phyloP scores from a whole-genome alignment of 176 grass and related monocot genomes.

The Triticum monococcum region DNA sequence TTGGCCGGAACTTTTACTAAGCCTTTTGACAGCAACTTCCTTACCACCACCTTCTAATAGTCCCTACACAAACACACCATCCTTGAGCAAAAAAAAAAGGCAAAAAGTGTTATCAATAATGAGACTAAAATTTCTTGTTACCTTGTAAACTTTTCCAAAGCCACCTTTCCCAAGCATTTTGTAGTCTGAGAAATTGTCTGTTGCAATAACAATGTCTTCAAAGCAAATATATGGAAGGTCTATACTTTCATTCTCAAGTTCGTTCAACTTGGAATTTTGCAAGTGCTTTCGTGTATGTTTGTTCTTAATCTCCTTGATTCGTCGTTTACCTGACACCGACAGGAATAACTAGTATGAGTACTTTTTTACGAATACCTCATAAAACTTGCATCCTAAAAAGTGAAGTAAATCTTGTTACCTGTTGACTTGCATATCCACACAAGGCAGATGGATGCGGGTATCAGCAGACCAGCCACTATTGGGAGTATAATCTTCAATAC shows the following conservation, averaged over 20 bases:
- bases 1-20: slow-evolving; percentile 33
- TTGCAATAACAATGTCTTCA: slow-evolving; percentile 28
- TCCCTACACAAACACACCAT: slow-evolving; percentile 29
- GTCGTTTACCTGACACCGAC: slow-evolving; percentile 6
- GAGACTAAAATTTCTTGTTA: not conserved
- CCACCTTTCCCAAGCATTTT: slow-evolving; percentile 56
- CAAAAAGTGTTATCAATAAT: not conserved
- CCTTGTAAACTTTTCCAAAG: slow-evolving; percentile 53
- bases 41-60: slow-evolving; percentile 10
- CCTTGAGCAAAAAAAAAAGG: not conserved
- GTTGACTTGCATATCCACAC: slow-evolving; percentile 22
- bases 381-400: not conserved
- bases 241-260: not conserved
- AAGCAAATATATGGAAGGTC: slow-evolving; percentile 25
- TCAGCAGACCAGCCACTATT: slow-evolving; percentile 19
- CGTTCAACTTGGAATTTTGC: not conserved
- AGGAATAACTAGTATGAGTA: not conserved
- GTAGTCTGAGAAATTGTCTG: slow-evolving; percentile 41
- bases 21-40: slow-evolving; percentile 57
- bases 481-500: slow-evolving; percentile 29
- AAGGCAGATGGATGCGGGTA: slow-evolving; percentile 9
- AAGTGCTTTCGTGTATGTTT: not conserved
- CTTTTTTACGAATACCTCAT: not conserved
- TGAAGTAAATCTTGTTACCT: slow-evolving; percentile 1
- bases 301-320: slow-evolving; percentile 1